Evolutionary conservation across 192 early-diverging fungal species (phyloP).

Genomic region (Backusella liffmaniae): DNA sequence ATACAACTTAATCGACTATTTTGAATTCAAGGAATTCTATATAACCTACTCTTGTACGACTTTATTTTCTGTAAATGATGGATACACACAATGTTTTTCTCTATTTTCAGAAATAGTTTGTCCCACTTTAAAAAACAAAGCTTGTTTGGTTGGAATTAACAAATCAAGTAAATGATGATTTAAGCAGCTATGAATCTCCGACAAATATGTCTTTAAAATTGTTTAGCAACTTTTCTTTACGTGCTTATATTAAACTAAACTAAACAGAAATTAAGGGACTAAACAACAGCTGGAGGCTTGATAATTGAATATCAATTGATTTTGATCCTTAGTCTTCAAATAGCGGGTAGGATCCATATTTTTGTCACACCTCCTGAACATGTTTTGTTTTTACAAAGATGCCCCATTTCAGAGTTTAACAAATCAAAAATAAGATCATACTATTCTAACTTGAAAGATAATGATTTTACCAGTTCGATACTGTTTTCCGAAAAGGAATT

Average conservation of each 20-base stretch:
- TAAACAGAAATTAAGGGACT: background rate
- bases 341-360: background rate
- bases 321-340: background rate
- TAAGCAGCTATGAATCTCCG: background rate
- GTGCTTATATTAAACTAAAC: background rate
- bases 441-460: background rate
- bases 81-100: background rate
- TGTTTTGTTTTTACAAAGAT: background rate
- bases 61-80: conserved; percentile 2
- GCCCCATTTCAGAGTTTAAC: background rate
- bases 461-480: background rate
- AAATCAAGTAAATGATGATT: background rate
- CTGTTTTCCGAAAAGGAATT: background rate
- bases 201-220: background rate
- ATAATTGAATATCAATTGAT: no score
- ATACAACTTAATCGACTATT: background rate
- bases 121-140: background rate
- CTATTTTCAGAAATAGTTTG: conserved; percentile 7
- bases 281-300: background rate
- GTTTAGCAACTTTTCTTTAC: background rate
- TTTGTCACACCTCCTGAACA: background rate
- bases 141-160: background rate
- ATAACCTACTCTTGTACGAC: background rate
- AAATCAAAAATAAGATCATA: background rate
- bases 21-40: conserved; percentile 9